phyloP scores from a whole-genome alignment of 1,284 basidiomycete genomes.

The Phylloboletellus chloephorus region DNA sequence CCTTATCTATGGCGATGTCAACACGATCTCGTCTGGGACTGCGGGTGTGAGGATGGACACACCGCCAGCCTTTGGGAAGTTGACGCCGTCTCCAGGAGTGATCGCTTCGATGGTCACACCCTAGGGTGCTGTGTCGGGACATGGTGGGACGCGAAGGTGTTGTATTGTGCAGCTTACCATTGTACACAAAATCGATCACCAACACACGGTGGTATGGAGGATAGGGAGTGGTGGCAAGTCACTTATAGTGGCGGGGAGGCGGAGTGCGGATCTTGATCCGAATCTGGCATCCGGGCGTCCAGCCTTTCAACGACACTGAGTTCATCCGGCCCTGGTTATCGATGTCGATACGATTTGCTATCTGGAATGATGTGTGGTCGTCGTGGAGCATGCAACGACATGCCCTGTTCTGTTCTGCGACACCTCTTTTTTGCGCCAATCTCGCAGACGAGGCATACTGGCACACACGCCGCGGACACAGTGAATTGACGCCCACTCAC shows the following conservation, averaged over 20 bases:
- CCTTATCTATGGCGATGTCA: conserved; percentile 38
- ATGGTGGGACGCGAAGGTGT: background rate
- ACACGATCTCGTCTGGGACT: conserved; percentile 12
- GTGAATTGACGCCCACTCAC: background rate
- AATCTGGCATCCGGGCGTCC: conserved; percentile 23
- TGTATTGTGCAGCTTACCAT: conserved; percentile 23
- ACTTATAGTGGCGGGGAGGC: conserved; percentile 51
- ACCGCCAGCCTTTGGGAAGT: conserved; percentile 47
- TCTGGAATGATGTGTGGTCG: conserved; percentile 15
- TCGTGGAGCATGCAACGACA: conserved; percentile 5
- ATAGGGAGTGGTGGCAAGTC: conserved; percentile 33
- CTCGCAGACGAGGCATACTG: background rate
- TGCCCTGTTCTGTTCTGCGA: background rate
- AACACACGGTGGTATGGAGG: conserved; percentile 34
- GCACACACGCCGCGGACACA: conserved; percentile 1
- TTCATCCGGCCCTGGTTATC: conserved; percentile 27
- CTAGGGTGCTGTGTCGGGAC: conserved; percentile 11
- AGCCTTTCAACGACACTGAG: conserved; percentile 11
- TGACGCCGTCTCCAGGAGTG: conserved; percentile 40
- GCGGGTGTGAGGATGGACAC: conserved; percentile 16
- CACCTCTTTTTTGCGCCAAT: background rate
- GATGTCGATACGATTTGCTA: conserved; percentile 27
- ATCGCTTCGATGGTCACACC: conserved; percentile 39
- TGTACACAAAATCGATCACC: conserved; percentile 32
- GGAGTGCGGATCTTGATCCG: conserved; percentile 73